Base-by-base conservation (phyloP, 2,329 filamentous ascomycete species). In the Dactylellina haptotyla region DNA sequence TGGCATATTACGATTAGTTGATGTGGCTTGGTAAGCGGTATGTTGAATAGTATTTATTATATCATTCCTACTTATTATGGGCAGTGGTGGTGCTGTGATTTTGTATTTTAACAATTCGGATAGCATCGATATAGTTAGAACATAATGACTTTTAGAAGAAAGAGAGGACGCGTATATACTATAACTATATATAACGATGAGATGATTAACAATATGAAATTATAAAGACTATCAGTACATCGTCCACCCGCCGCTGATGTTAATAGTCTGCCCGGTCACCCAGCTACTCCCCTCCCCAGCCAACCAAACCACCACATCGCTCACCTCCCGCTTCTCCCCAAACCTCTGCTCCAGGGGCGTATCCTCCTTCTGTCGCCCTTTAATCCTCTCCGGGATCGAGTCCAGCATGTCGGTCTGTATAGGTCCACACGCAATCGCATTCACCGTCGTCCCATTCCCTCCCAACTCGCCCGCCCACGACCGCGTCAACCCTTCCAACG, bases 391-490 rank as follows among this genome's bases (percentile, higher is more conserved):
- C 0, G 84, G 83, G 10, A 87, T 84, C 14, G 84, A 82, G 14
- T 84, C 83, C 23, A 88, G 77, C 83, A 89, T 84, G 5, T 87
- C 86, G 28, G 83, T 87, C 79, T 84, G 80, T 4, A 87, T 84
- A 0, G 87, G 86, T 0, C 87, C 87, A 0, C 87, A 86, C 18
- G 84, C 84, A 1, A 89, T 84, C 0, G 83, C 82, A 75, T 89
- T 90, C 25, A 88, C 87, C 0, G 87, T 89, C 67, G 85, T 85
- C 0, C 87, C 86, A 66, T 83, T 79, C 4, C 1, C 53, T 0
- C 87, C 87, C 6, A 89, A 80, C 79, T 89, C 87, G 0, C 82
- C 82, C 0, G 88, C 87, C 83, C 86, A 86, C 46, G 82, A 84
- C 4, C 87, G 81, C 8, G 87, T 89, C 62, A 89, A 78, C 0